Percentiles rank a stretch among this genome's conserved stretches.
Conservation (phyloP, 441 rosid genomes). For the Raphanus hybrid region DNA sequence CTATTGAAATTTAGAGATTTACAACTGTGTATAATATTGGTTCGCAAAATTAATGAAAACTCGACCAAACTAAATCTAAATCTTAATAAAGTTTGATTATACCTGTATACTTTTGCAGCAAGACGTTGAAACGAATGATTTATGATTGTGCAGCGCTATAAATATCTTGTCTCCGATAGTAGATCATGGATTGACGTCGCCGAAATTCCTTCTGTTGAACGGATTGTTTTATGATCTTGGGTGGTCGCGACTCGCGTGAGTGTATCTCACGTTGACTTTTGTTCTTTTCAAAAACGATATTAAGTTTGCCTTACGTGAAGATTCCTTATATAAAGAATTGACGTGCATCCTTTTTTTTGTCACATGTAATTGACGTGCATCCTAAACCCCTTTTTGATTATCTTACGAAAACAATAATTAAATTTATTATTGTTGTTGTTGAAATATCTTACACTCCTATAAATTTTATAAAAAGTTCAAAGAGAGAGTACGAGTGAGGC, state of each 20-base stretch:
- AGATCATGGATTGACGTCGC: neutral
- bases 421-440: neutral
- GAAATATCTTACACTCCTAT: neutral
- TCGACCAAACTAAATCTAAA: neutral
- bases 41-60: no score
- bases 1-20: no score
- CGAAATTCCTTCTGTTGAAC: neutral
- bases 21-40: no score
- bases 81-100: neutral
- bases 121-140: neutral
- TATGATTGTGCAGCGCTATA: neutral
- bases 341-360: neutral
- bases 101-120: neutral
- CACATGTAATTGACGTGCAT: neutral
- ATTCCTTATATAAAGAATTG: neutral
- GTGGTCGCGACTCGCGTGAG: neutral
- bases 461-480: neutral
- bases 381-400: neutral
- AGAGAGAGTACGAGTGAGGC: neutral
- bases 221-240: neutral
- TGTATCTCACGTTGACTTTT: neutral
- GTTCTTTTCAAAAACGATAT: neutral
- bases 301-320: slow-evolving; percentile 1
- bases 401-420: neutral
- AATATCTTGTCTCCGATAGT: neutral